These are phyloP conservation scores for Olyra latifolia DNA, from an alignment of 176 grass and related monocot genomes.

Conservation along the genomic window DNA sequence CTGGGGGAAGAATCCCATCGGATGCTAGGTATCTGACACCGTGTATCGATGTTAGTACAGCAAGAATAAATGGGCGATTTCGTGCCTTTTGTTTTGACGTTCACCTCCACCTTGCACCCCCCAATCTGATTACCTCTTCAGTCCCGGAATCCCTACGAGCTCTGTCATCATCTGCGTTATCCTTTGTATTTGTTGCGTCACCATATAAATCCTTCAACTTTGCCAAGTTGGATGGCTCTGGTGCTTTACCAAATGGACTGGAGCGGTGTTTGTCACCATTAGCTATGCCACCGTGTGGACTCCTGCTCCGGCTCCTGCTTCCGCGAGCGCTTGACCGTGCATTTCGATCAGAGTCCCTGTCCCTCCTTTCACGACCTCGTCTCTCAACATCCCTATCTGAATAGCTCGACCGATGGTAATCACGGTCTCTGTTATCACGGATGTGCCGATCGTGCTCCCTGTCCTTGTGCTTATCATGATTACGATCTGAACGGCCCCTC, in stretches of 20 bases:
- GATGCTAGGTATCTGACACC: not conserved
- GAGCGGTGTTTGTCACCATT: conserved; percentile 34
- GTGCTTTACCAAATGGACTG: conserved; percentile 67
- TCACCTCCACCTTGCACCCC: conserved; percentile 86
- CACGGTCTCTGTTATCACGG: conserved; percentile 40
- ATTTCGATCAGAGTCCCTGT: conserved; percentile 46
- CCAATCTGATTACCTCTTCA: conserved; percentile 94
- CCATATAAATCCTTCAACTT: conserved; percentile 96
- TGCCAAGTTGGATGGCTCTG: conserved; percentile 65
- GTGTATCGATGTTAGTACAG: conserved; percentile 19
- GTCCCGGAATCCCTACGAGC: conserved; percentile 58
- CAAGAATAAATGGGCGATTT: conserved; percentile 8
- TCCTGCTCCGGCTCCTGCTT: conserved; percentile 52
- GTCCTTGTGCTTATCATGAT: conserved; percentile 45
- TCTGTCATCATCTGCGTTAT: conserved; percentile 41
- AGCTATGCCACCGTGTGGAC: conserved; percentile 48
- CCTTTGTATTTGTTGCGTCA: conserved; percentile 53
- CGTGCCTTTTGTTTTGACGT: not conserved
- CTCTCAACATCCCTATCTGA: conserved; percentile 45
- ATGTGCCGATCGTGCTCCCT: conserved; percentile 38
- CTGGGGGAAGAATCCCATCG: not conserved
- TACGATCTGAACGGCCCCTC: conserved; percentile 41
- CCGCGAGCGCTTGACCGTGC: conserved; percentile 33
- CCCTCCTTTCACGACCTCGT: conserved; percentile 49
- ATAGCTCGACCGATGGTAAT: conserved; percentile 37